A percentile compares a stretch with the other conserved stretches of the same genome.
Conservation (phyloP, 2,329 filamentous ascomycete genomes). For the Chaetomiaceae sp. region DNA sequence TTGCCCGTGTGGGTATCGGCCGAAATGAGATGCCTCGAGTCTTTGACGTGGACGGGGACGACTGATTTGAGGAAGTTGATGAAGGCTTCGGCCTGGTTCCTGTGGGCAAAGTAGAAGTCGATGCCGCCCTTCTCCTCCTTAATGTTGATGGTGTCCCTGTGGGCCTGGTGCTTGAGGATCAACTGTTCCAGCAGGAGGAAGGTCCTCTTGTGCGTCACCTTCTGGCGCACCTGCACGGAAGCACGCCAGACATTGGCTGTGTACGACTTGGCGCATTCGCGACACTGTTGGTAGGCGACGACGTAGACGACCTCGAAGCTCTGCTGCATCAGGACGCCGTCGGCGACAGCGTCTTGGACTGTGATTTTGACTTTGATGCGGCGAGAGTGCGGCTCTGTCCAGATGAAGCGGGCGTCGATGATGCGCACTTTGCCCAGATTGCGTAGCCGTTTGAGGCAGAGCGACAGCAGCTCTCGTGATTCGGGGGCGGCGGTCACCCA, state of each 20-base stretch:
- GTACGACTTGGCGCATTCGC: slow-evolving; percentile 92
- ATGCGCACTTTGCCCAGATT: slow-evolving; percentile 87
- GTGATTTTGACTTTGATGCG: slow-evolving; percentile 94
- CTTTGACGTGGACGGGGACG: slow-evolving; percentile 55
- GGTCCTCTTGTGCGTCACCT: slow-evolving; percentile 88
- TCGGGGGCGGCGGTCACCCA: slow-evolving; percentile 85
- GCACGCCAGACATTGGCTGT: slow-evolving; percentile 95
- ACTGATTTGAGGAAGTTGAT: slow-evolving; percentile 76
- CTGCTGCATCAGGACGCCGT: slow-evolving; percentile 73
- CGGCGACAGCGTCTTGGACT: slow-evolving; percentile 66
- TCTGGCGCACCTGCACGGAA: slow-evolving; percentile 90
- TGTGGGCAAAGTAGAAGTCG: slow-evolving; percentile 87
- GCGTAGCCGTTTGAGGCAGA: slow-evolving; percentile 83
- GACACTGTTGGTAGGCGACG: slow-evolving; percentile 87
- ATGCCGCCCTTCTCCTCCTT: slow-evolving; percentile 94
- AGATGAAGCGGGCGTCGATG: slow-evolving; percentile 93
- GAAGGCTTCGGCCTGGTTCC: slow-evolving; percentile 79
- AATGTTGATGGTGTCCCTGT: slow-evolving; percentile 94
- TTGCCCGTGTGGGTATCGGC: slow-evolving; percentile 86
- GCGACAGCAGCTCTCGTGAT: slow-evolving; percentile 84
- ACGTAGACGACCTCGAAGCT: slow-evolving; percentile 92
- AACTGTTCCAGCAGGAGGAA: slow-evolving; percentile 77
- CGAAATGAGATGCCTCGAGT: slow-evolving; percentile 70
- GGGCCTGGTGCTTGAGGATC: slow-evolving; percentile 88
- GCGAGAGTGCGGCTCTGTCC: slow-evolving; percentile 95